Percentiles rank a stretch among this genome's conserved stretches.
phyloP scores from a whole-genome alignment of 2,329 filamentous ascomycete species.

The Lachnellula hyalina region DNA sequence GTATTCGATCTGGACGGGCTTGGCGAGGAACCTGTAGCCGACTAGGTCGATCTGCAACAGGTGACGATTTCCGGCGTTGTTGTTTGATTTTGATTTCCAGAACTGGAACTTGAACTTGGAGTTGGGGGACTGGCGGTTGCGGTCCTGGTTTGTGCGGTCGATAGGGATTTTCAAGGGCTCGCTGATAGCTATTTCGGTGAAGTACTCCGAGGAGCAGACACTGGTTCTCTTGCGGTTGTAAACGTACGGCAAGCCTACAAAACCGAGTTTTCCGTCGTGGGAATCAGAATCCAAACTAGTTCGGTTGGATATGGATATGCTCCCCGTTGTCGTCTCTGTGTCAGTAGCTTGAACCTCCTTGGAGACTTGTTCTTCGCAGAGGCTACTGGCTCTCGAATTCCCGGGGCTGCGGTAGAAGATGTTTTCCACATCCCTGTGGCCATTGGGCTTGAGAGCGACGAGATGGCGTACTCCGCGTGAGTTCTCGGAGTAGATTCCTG shows the following conservation, averaged over 20 bases:
- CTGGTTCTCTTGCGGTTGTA: not conserved
- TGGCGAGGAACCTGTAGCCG: conserved; percentile 12
- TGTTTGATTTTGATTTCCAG: not conserved
- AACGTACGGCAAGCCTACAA: not conserved
- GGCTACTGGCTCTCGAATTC: not conserved
- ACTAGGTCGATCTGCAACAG: conserved; percentile 5
- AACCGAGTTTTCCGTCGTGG: not conserved
- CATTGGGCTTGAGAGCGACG: conserved; percentile 8
- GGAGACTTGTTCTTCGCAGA: not conserved
- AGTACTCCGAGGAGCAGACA: not conserved
- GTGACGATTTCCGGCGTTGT: not conserved
- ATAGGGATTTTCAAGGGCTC: conserved; percentile 1
- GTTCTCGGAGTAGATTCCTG: conserved; percentile 14
- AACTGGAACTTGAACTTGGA: not conserved
- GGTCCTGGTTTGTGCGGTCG: not conserved
- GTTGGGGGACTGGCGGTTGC: not conserved
- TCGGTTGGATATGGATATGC: not conserved
- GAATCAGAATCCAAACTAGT: not conserved
- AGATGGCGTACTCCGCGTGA: conserved; percentile 9
- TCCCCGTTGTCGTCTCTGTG: not conserved
- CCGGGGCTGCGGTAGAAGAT: conserved; percentile 8
- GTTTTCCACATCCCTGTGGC: conserved; percentile 7
- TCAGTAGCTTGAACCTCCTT: not conserved
- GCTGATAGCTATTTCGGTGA: not conserved
- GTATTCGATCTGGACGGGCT: conserved; percentile 10